These are phyloP conservation scores for Coccomyxa sp. DNA, from an alignment of 139 green algal species.

Conservation along the genomic window DNA sequence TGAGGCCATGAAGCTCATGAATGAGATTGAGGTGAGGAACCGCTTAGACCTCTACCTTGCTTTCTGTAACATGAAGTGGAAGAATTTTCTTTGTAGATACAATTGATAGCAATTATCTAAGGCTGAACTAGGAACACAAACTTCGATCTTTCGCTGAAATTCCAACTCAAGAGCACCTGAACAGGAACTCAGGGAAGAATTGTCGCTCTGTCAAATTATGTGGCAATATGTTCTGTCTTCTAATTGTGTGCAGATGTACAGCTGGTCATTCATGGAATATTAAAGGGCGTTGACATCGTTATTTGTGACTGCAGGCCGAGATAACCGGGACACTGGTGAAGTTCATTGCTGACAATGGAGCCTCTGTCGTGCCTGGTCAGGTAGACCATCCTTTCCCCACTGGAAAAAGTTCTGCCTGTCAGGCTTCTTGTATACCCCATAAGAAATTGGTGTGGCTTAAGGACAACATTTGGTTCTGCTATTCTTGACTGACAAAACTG, in stretches of 20 bases:
- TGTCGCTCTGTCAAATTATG: not conserved
- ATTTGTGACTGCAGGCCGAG: constrained; percentile 63
- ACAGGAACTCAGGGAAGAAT: not conserved
- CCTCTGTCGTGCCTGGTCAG: constrained; percentile 67
- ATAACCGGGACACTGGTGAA: constrained; percentile 71
- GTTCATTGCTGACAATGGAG: constrained; percentile 72
- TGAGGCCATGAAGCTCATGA: constrained; percentile 99
- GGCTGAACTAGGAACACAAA: not conserved
- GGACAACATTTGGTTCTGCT: not conserved
- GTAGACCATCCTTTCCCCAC: not conserved
- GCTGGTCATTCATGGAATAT: not conserved
- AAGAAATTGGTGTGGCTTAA: not conserved
- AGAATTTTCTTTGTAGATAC: not conserved
- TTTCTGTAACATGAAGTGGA: not conserved
- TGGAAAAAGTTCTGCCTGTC: not conserved
- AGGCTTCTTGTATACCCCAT: not conserved
- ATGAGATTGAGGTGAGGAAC: constrained; percentile 85
- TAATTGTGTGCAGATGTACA: not conserved
- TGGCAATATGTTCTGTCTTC: not conserved
- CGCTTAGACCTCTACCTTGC: not conserved
- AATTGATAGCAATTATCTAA: not conserved
- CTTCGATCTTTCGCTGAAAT: not conserved
- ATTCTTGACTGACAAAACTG: not conserved
- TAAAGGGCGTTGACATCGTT: not conserved
- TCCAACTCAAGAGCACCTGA: not conserved